phyloP scores from a whole-genome alignment of 1,139 yeast species.

The Saccharomyces hybrid region DNA sequence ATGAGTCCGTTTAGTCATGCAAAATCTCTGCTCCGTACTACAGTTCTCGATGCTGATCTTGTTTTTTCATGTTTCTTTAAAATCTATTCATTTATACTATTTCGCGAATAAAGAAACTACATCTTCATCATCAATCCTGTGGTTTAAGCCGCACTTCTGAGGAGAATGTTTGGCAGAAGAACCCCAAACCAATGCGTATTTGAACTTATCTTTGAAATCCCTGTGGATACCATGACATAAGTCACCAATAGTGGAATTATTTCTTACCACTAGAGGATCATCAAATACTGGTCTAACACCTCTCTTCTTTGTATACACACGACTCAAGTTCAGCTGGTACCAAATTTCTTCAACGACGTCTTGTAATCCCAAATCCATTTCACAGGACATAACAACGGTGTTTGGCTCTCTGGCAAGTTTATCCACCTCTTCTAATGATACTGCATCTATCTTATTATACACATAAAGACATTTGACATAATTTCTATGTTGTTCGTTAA shows the following conservation, averaged over 20 bases:
- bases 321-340: constrained; percentile 72
- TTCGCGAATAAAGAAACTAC: constrained; percentile 88
- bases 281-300: constrained; percentile 73
- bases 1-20: background rate
- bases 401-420: constrained; percentile 85
- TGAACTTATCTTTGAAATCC: constrained; percentile 85
- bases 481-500: constrained; percentile 78
- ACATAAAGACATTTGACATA: constrained; percentile 90
- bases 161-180: constrained; percentile 93
- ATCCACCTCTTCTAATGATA: constrained; percentile 89
- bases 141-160: constrained; percentile 87
- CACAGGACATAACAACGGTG: constrained; percentile 91
- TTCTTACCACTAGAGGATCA: constrained; percentile 89
- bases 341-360: constrained; percentile 90
- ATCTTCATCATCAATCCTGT: constrained; percentile 84
- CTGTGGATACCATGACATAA: constrained; percentile 91
- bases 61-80: background rate
- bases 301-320: constrained; percentile 82
- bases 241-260: constrained; percentile 67
- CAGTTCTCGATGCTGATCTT: background rate
- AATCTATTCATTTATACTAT: constrained; percentile 8
- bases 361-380: constrained; percentile 73
- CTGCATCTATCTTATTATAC: constrained; percentile 92
- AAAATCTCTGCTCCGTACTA: background rate
- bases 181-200: constrained; percentile 96